Conservation (phyloP, 78 protist species). For the Tieghemostelium lacteum region DNA sequence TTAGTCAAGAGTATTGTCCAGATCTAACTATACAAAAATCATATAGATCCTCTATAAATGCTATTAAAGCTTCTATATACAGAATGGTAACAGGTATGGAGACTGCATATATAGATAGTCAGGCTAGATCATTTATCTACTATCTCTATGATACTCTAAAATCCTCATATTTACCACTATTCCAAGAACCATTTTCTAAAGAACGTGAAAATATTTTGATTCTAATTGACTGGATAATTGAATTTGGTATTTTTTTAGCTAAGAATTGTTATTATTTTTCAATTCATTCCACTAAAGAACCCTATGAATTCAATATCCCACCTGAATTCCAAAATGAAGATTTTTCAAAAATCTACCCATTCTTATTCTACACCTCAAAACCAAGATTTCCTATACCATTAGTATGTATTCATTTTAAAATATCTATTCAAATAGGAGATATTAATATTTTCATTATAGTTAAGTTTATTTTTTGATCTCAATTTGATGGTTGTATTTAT, state of each 20-base stretch:
- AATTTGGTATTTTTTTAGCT: slow-evolving; percentile 44
- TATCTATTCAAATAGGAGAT: not conserved
- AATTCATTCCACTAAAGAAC: not conserved
- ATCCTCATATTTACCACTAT: slow-evolving; percentile 17
- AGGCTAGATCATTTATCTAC: slow-evolving; percentile 43
- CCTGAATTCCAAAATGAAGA: not conserved
- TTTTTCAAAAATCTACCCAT: slow-evolving; percentile 19
- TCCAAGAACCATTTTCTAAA: not conserved
- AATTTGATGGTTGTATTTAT: slow-evolving; percentile 23
- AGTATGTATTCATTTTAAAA: slow-evolving; percentile 21
- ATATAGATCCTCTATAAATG: slow-evolving; percentile 7
- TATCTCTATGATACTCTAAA: slow-evolving; percentile 48
- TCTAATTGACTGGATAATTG: slow-evolving; percentile 62
- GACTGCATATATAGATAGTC: slow-evolving; percentile 48
- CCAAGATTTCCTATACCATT: slow-evolving; percentile 27
- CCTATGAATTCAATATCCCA: not conserved
- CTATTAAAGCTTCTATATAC: slow-evolving; percentile 45
- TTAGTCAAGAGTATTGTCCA: not conserved
- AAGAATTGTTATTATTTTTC: slow-evolving; percentile 24
- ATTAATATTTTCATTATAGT: not conserved
- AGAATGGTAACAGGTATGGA: slow-evolving; percentile 60
- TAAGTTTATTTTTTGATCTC: slow-evolving; percentile 61
- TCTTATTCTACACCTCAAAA: slow-evolving; percentile 18
- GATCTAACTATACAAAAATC: not conserved
- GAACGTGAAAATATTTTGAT: slow-evolving; percentile 52